Evolutionary conservation across 768 basidiomycete species (phyloP).

Genomic region (Candolleomyces eurysporus): DNA sequence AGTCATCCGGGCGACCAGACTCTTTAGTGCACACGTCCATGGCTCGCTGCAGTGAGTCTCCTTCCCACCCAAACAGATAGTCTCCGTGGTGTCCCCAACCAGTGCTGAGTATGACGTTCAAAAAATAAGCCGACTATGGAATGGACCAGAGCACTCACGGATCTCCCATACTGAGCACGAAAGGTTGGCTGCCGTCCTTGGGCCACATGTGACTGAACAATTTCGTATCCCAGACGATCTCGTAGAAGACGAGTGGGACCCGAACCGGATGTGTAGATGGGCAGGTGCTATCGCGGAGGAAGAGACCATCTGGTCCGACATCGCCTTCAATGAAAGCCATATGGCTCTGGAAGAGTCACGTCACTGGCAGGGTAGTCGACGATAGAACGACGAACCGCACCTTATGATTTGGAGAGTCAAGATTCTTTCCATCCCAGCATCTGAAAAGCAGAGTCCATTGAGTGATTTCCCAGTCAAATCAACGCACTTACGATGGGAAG

Average conservation of each 20-base stretch:
- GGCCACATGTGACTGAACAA: neutral
- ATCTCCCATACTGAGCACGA: neutral
- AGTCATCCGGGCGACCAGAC: neutral
- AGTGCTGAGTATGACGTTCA: neutral
- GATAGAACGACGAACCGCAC: neutral
- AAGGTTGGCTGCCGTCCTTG: neutral
- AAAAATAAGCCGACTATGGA: neutral
- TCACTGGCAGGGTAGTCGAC: neutral
- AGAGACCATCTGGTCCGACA: neutral
- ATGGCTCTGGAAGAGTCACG: neutral
- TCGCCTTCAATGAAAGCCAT: neutral
- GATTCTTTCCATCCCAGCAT: neutral
- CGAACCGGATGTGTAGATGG: neutral
- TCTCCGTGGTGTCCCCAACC: slow-evolving; percentile 4
- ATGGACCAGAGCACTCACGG: neutral
- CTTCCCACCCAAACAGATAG: slow-evolving; percentile 6
- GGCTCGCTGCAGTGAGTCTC: slow-evolving; percentile 2
- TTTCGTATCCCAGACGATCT: neutral
- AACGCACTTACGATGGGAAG: neutral
- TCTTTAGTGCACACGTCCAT: neutral
- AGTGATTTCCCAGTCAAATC: neutral
- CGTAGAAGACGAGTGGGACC: neutral
- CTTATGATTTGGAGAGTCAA: neutral
- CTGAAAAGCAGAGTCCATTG: neutral
- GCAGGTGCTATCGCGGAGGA: neutral